Base-by-base conservation (phyloP, 495 filamentous ascomycete species). In the Viridothelium virens region DNA sequence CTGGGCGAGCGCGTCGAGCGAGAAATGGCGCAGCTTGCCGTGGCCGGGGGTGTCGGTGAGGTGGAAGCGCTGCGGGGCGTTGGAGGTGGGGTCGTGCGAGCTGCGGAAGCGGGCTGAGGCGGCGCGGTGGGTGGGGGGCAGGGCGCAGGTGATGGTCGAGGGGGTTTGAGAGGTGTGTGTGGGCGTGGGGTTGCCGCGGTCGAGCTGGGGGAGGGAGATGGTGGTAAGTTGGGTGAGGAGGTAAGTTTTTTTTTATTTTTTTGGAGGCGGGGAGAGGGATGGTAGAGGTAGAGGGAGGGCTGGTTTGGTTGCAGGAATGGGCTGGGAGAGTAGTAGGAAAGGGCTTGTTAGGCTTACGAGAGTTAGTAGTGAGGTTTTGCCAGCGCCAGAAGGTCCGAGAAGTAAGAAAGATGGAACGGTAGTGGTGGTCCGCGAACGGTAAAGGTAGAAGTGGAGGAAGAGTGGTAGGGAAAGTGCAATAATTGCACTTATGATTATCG, bases 1-100 rank as follows among this genome's bases (percentile, higher is more conserved):
- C 10, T 38, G 7, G 10, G 4, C 4, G 74, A 83, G 71, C 36
- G 67, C 64, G 39, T 65, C 31, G 46, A 71, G 48, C 12, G 76
- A 75, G 53, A 73, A 72, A 67, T 83, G 80, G 61, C 94, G 90
- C 7, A 97, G 85, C 74, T 98, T 98, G 63, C 91, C 92, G 81
- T 97, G 94, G 64, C 93, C 93, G 1, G 93, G 93, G 3, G 94
- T 97, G 79, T 98, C 93, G 72, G 85, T 76, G 36, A 97, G 77
- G 61, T 89, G 81, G 77, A 96, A 92, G 63, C 83, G 85, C 67
- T 87, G 83, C 67, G 84, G 81, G n/a, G 84, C 76, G 63, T 83
- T 79, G 62, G 86, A 76, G 14, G 87, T 84, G 10, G 89, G 84
- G 71, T 92, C 89, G 70, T 88, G 85, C 39, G 76, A 74, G 18